These are phyloP conservation scores for Exserohilum turcica DNA, from an alignment of 2,329 filamentous ascomycete genomes.

Conservation along the genomic window DNA sequence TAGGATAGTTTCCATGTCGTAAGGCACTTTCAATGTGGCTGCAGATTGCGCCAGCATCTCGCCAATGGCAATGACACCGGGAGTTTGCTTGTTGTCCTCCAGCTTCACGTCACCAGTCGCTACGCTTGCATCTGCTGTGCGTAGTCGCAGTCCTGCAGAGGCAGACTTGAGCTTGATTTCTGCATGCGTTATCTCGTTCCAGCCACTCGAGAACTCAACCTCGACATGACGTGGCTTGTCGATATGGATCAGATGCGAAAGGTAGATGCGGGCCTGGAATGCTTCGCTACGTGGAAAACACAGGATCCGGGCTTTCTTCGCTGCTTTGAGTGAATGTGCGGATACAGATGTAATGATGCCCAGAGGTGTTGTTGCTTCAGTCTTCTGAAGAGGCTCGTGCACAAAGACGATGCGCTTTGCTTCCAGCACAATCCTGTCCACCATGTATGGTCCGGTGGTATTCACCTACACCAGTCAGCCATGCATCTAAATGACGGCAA, in stretches of 20 bases:
- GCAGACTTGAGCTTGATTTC: conserved; percentile 61
- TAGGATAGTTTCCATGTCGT: conserved; percentile 79
- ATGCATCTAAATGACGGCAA: neutral
- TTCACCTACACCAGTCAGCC: conserved; percentile 58
- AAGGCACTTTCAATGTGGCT: conserved; percentile 73
- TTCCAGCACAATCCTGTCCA: conserved; percentile 72
- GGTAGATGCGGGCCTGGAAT: conserved; percentile 69
- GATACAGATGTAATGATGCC: conserved; percentile 54
- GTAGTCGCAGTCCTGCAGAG: conserved; percentile 64
- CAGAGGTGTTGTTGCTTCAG: conserved; percentile 54
- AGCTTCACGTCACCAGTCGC: conserved; percentile 51
- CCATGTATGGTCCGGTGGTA: conserved; percentile 73
- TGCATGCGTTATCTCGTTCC: conserved; percentile 65
- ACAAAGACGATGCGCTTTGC: conserved; percentile 68
- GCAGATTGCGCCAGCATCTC: conserved; percentile 52
- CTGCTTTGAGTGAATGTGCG: conserved; percentile 38
- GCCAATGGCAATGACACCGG: conserved; percentile 54
- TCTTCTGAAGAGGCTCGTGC: conserved; percentile 64
- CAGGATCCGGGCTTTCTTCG: conserved; percentile 63
- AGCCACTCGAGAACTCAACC: conserved; percentile 72
- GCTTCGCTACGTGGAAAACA: conserved; percentile 73
- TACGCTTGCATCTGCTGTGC: conserved; percentile 57
- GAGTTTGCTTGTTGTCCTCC: conserved; percentile 50
- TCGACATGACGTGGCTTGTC: conserved; percentile 80
- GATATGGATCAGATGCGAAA: conserved; percentile 75